Base-by-base conservation (phyloP, 345 rosid species). In the Populus pruinosa region DNA sequence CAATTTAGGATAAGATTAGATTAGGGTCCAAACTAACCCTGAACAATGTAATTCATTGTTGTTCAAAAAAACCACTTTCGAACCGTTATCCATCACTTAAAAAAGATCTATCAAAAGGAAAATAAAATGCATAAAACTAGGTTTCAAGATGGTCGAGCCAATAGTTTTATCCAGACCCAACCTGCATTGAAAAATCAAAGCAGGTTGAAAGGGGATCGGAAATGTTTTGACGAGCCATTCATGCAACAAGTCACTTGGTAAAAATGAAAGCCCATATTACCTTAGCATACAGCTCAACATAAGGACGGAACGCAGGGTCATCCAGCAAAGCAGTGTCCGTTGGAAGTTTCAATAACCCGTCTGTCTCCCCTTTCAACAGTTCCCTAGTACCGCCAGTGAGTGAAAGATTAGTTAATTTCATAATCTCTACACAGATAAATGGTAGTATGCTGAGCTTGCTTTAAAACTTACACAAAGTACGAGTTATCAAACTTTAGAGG, bases 401-500 rank as follows among this genome's bases (percentile, higher is more conserved):
- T 56, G 16, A 68, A 56, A 61, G 59, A 65, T 66, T 20, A 50
- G 13, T 72, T 43, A 67, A 39, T 43, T 56, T 69, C 55, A 55
- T 41, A 56, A 16, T 7, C 55, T 53, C 25, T 10, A 49, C 72
- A 72, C 36, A 75, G 23, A 55, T 33, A 5, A 5, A 29, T 5
- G 31, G 12, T n/a, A 67, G 39, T 39, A 47, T 66, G 47, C 53
- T 63, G 27, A 73, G 36, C 50, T 6, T 49, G 16, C 49, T 68
- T 74, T 49, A 69, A 79, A 81, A 69, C 84, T 91, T 91, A 93
- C 99, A 88, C 79, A n/a, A 96, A 96, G 84, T 96, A 93, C 1
- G 99, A 91, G 87, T 93, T 93, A 70, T 92, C 97, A 80, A 96
- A 93, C 86, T 93, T 93, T 78, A 93, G 87, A 56, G 99, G 98